Evolutionary conservation across 495 filamentous ascomycete species (phyloP).

Genomic region (Aspergillus nanangensis): DNA sequence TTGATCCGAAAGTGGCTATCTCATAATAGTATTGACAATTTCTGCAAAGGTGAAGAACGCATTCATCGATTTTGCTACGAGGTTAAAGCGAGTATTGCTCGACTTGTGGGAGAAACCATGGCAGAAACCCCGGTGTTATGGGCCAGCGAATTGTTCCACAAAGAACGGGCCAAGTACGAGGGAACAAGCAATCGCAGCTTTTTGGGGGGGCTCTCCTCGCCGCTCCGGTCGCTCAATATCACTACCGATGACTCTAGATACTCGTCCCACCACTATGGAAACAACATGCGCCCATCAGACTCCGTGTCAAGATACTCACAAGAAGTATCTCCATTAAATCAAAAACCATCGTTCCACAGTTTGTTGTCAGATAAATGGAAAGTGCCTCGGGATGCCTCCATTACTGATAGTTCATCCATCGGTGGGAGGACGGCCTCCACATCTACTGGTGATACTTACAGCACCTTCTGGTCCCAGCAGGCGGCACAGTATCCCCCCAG

Average conservation of each 20-base stretch:
- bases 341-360: conserved; percentile 54
- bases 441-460: conserved; percentile 69
- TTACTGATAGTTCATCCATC: conserved; percentile 49
- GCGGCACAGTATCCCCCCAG: conserved; percentile 61
- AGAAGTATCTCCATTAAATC: conserved; percentile 33
- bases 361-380: conserved; percentile 64
- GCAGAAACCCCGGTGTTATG: conserved; percentile 85
- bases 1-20: conserved; percentile 82
- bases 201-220: conserved; percentile 41
- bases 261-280: conserved; percentile 22
- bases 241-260: conserved; percentile 46
- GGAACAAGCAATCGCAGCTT: conserved; percentile 48
- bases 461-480: conserved; percentile 78
- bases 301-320: conserved; percentile 31
- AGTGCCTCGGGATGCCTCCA: conserved; percentile 37
- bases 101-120: conserved; percentile 81
- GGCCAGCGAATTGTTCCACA: conserved; percentile 83
- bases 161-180: conserved; percentile 74
- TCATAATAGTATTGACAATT: conserved; percentile 80
- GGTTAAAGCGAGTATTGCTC: conserved; percentile 79
- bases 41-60: conserved; percentile 91
- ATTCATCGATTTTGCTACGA: conserved; percentile 94
- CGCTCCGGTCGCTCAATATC: conserved; percentile 45
- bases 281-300: conserved; percentile 38
- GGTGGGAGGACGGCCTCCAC: conserved; percentile 49